phyloP scores from a whole-genome alignment of 345 rosid species.

The Syzygium aromaticum region DNA sequence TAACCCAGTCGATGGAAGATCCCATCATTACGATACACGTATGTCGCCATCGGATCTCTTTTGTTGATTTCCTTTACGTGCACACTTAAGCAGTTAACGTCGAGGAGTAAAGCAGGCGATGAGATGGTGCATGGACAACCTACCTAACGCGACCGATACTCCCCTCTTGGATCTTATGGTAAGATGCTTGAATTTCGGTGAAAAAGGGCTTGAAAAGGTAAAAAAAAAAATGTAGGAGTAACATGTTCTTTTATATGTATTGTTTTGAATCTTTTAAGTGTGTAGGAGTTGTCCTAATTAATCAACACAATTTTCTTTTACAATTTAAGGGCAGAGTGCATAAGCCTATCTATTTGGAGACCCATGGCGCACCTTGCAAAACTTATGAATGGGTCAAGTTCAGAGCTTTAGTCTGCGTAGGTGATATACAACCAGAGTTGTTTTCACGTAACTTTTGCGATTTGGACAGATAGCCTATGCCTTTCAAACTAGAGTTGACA shows the following conservation, averaged over 20 bases:
- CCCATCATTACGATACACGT: neutral
- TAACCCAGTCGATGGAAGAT: neutral
- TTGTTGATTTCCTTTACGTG: neutral
- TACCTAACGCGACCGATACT: neutral
- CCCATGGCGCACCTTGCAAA: neutral
- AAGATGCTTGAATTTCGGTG: neutral
- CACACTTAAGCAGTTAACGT: neutral
- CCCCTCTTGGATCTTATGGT: neutral
- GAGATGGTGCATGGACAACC: neutral
- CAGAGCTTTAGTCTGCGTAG: neutral
- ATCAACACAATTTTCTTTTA: neutral
- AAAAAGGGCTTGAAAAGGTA: neutral
- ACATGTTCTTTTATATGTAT: neutral
- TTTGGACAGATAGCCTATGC: neutral
- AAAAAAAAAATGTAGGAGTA: neutral
- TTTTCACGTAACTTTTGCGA: neutral
- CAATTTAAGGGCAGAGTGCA: neutral
- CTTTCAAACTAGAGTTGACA: neutral
- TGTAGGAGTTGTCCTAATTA: neutral
- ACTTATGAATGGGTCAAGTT: neutral
- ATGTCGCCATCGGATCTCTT: neutral
- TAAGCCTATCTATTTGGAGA: neutral
- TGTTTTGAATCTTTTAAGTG: neutral
- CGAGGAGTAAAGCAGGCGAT: neutral
- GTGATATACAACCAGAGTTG: neutral